phyloP scores from a whole-genome alignment of 2,329 filamentous ascomycete species.

The Xenoacremonium recifei region DNA sequence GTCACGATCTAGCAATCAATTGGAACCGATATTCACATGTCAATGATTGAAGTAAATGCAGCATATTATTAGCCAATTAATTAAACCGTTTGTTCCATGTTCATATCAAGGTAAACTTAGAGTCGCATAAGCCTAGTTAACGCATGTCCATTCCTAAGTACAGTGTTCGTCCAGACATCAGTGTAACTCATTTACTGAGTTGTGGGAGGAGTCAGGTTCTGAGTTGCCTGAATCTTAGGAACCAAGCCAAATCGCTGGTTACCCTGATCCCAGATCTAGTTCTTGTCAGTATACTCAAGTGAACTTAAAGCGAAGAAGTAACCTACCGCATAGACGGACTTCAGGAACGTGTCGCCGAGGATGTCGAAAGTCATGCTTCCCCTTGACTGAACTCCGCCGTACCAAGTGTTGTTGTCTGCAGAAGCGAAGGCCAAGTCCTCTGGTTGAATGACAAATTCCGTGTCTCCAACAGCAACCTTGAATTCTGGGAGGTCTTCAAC shows the following conservation, averaged over 20 bases:
- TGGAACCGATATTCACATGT: no score
- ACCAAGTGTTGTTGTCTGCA: conserved; percentile 4
- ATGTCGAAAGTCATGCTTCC: conserved; percentile 5
- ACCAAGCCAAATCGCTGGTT: conserved; percentile 5
- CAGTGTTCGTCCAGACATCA: no score
- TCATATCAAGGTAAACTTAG: no score
- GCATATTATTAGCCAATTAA: no score
- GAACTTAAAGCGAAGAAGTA: not conserved
- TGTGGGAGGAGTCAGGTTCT: not conserved
- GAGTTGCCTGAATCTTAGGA: conserved; percentile 2
- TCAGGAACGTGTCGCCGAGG: conserved; percentile 3
- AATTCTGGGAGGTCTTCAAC: conserved; percentile 3
- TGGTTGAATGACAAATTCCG: conserved; percentile 3
- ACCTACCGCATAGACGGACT: conserved; percentile 5
- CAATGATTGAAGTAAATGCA: no score
- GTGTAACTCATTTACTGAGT: not conserved
- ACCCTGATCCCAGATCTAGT: conserved; percentile 6
- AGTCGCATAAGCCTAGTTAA: no score
- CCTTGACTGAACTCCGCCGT: conserved; percentile 4
- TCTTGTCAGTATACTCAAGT: not conserved
- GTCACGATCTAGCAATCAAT: no score
- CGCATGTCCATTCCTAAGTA: no score
- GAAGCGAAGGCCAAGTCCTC: conserved; percentile 7
- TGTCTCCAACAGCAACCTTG: conserved; percentile 5
- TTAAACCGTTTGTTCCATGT: no score